Conservation (phyloP, 2,329 filamentous ascomycete genomes). For the Exutisphaerella laricina region DNA sequence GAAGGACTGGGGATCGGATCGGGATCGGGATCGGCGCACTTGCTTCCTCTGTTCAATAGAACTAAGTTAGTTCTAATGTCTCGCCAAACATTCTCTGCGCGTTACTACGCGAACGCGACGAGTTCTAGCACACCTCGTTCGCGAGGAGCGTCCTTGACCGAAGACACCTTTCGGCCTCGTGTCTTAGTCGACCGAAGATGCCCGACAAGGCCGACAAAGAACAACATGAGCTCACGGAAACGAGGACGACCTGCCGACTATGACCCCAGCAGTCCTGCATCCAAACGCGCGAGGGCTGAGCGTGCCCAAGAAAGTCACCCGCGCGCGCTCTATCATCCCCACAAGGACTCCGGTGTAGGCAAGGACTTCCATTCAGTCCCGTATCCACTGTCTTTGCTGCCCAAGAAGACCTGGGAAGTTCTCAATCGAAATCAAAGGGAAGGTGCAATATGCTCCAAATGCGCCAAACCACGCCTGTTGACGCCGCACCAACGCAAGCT, state of each 20-base stretch:
- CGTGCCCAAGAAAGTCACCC: not conserved
- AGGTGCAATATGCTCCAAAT: slow-evolving; percentile 15
- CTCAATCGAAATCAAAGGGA: slow-evolving; percentile 14
- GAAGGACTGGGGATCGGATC: no score
- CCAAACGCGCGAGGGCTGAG: not conserved
- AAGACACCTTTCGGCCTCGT: no score
- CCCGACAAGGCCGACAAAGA: no score
- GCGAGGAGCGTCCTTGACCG: no score
- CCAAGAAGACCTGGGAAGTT: slow-evolving; percentile 17
- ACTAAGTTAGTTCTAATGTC: no score
- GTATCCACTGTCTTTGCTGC: slow-evolving; percentile 18
- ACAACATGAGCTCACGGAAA: not conserved
- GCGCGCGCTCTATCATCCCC: slow-evolving; percentile 10
- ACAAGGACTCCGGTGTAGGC: slow-evolving; percentile 17
- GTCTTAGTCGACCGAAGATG: no score
- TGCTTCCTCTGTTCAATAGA: no score
- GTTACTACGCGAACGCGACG: no score
- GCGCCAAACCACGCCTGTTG: slow-evolving; percentile 11
- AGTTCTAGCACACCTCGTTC: no score
- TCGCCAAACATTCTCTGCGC: no score
- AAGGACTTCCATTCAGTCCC: slow-evolving; percentile 17
- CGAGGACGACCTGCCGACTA: not conserved
- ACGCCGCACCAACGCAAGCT: slow-evolving; percentile 19
- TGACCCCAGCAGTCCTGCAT: not conserved
- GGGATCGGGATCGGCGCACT: no score